Base-by-base conservation (phyloP, 225 moss, liverwort and hornwort genomes). In the Pseudoscleropodium purum region DNA sequence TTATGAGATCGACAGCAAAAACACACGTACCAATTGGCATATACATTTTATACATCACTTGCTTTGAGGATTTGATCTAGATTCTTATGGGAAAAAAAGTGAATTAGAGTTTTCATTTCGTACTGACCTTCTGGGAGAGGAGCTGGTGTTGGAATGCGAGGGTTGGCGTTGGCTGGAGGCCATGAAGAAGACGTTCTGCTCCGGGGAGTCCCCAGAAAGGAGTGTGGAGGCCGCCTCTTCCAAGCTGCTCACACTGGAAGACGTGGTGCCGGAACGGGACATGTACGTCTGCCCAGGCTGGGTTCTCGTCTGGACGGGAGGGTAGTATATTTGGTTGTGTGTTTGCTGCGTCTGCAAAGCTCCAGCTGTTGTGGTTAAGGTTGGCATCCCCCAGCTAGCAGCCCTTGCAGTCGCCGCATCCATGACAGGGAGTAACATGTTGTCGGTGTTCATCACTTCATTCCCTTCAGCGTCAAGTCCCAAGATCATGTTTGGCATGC, bases 241-340 rank as follows among this genome's bases (percentile, higher is more conserved):
- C 43, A 91, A 82, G 89, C 93, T 92, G 91, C 93, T 93, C 52
- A 91, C 49, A 61, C 94, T 94, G 51, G 92, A 47, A 7, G 94
- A 93, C 25, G 93, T 91, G 65, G 92, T 94, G 75, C 65, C 86
- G 25, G 94, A 92, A 7, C 68, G 86, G 59, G 93, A 90, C 59
- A 89, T 76, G 13, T 91, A 91, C 43, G 49, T 11, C 82, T 85
- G 89, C 72, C 89, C 82, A 19, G 60, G 62, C 39, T 78, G 87
- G 15, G 68, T 73, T n/a, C 49, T 68, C 86, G 85, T 30, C 31
- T 88, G 90, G 18, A 85, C 70, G 43, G 89, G 45, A 18, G 76
- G 82, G 76, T 82, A 92, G 69, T 88, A 88, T 66, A 60, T 31
- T 82, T 74, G 51, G 41, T 51, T 75, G 45, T 74, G 29, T 27